A percentile compares a stretch with the other conserved stretches of the same genome.
phyloP scores from a whole-genome alignment of 768 basidiomycete genomes.

The Lactarius akahatsu region DNA sequence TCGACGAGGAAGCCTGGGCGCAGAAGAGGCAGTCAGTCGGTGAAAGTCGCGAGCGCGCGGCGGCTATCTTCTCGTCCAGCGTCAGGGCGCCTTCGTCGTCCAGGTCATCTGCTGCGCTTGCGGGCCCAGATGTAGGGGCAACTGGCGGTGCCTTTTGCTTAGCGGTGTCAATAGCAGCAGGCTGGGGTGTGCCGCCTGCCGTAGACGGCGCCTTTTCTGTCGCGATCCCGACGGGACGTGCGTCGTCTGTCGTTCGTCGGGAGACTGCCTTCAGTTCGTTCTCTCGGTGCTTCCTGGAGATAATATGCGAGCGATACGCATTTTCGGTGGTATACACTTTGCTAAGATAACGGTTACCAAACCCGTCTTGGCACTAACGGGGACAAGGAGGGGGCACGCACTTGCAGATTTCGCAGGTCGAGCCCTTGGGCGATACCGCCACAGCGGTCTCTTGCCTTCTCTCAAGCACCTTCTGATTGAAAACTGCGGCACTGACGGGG shows the following conservation, averaged over 20 bases:
- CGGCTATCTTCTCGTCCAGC: slow-evolving; percentile 75
- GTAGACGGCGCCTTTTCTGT: slow-evolving; percentile 10
- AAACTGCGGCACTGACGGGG: slow-evolving; percentile 72
- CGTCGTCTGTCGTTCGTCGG: slow-evolving; percentile 30
- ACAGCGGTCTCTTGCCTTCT: slow-evolving; percentile 73
- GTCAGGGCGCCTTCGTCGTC: slow-evolving; percentile 36
- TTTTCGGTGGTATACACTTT: slow-evolving; percentile 90
- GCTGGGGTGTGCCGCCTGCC: slow-evolving; percentile 8
- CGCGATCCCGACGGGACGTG: slow-evolving; percentile 16
- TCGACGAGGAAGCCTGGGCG: slow-evolving; percentile 44
- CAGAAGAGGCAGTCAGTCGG: slow-evolving; percentile 87
- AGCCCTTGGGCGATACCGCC: slow-evolving; percentile 55
- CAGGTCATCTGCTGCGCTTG: slow-evolving; percentile 34
- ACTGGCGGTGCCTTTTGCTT: not conserved
- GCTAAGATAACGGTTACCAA: slow-evolving; percentile 42
- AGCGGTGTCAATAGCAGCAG: not conserved
- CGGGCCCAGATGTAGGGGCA: slow-evolving; percentile 30
- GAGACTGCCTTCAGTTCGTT: slow-evolving; percentile 54
- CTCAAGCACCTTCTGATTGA: slow-evolving; percentile 88
- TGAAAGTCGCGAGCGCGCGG: slow-evolving; percentile 62
- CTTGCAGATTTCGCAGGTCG: slow-evolving; percentile 76
- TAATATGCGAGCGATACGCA: slow-evolving; percentile 82
- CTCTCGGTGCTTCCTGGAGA: slow-evolving; percentile 88
- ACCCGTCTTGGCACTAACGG: not conserved
- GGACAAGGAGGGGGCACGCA: slow-evolving; percentile 24